Evolutionary conservation across 1,284 basidiomycete genomes (phyloP), one percentile per base, ranked within the genome.

Genomic region (Microbotryomycetes sp.): DNA sequence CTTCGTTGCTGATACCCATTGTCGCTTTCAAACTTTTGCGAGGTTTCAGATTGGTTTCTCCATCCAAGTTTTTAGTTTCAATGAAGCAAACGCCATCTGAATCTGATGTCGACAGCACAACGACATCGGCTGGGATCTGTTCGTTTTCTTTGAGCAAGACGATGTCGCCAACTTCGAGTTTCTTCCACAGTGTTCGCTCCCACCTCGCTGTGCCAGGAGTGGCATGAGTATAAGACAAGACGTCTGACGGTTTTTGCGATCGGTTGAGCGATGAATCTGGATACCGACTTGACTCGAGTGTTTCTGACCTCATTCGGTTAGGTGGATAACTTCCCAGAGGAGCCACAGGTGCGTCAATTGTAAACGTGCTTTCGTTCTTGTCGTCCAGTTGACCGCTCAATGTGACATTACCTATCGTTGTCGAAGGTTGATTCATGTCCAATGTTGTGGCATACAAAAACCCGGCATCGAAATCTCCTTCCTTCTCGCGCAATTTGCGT

Each of bases 141-240:
- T 97, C 94, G 75, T 97, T 89, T 72, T 97, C 91, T 58, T 87
- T 81, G 28, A 97, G 79, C 2, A 97, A 78, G 26, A 98, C 89
- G 26, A 97, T 78, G 74, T 97, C 94, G n/a, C 94, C 94, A 5
- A 97, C 93, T 75, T 96, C 92, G 53, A 98, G 81, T 79, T 97
- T 97, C 80, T 97, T 97, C 94, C 94, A 98, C 1, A 97, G 79
- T 3, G 94, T 97, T 60, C 92, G 81, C 74, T 97, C 93, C 93
- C 93, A 97, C 29, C 83, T 81, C 1, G 89, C 86, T 0, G 85
- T 83, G 0, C 91, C 92, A 0, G 81, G 78, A 1, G 82, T 79
- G 31, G 82, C 83, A 56, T 83, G 83, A 51, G 77, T 79, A 81
- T 86, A 91, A 75, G 96, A 88, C 22, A 96, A 78, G 9, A 90